Percentiles rank a stretch among this genome's conserved stretches.
Evolutionary conservation across 805 yeast species (phyloP).

Genomic region (Zygoascus flipseniorum): DNA sequence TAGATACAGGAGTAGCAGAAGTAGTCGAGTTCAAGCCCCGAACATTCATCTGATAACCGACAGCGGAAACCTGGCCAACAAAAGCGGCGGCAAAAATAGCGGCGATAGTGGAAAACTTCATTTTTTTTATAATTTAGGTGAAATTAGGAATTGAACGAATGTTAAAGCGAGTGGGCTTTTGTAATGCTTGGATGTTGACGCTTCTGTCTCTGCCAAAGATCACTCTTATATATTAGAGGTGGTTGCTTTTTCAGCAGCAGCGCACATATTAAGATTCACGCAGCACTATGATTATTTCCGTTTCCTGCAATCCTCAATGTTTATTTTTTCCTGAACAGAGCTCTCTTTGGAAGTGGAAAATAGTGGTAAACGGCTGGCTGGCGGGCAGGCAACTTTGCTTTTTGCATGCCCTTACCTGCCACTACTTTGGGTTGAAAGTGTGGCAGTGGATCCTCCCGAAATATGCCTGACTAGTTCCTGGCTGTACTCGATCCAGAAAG

Average conservation of each 20-base stretch:
- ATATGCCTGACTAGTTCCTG: too few relatives aligned
- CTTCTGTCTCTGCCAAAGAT: not conserved
- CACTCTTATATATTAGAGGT: not conserved
- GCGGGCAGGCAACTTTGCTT: not conserved
- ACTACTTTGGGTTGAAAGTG: not conserved
- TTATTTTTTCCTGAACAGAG: not conserved
- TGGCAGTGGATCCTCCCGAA: not conserved
- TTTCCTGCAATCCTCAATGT: not conserved
- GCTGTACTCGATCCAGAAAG: too few relatives aligned
- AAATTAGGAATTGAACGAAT: not conserved
- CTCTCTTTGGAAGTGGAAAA: not conserved
- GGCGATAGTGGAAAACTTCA: conserved; percentile 3
- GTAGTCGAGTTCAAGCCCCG: not conserved
- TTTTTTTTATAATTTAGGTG: not conserved
- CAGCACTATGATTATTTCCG: not conserved
- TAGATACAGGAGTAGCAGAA: not conserved
- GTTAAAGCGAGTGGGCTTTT: not conserved
- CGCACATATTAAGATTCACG: not conserved
- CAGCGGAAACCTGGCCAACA: not conserved
- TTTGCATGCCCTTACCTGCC: not conserved
- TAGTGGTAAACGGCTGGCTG: not conserved
- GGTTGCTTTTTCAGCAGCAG: not conserved
- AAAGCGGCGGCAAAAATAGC: not conserved
- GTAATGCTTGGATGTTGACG: too few relatives aligned
- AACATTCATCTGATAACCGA: not conserved